phyloP scores from a whole-genome alignment of 257 asterid species.

The Solanum medicagineum region DNA sequence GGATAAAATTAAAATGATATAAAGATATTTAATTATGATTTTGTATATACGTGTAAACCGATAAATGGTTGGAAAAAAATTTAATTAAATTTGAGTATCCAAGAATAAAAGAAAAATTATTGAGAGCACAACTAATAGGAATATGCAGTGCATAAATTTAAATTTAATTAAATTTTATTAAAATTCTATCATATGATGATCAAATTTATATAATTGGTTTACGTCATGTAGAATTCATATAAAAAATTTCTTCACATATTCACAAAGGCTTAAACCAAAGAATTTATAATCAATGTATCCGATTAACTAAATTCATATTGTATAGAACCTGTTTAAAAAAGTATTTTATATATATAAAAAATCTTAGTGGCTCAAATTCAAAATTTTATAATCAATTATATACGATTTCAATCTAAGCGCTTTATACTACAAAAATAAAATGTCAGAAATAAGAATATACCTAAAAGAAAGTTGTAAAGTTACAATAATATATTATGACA shows the following conservation, averaged over 20 bases:
- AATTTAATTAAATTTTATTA: no score
- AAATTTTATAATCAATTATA: neutral
- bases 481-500: neutral
- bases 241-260: neutral
- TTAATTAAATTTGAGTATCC: no score
- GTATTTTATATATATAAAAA: neutral
- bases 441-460: no score
- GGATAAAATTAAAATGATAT: neutral
- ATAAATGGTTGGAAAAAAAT: neutral
- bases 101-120: no score
- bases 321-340: neutral
- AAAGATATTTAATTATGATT: neutral
- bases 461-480: neutral
- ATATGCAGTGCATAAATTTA: no score
- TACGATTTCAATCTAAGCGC: no score
- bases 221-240: accelerated
- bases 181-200: neutral
- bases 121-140: no score
- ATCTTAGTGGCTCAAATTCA: neutral
- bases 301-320: neutral
- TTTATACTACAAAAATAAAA: no score
- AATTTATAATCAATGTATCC: neutral
- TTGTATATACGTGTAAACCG: neutral
- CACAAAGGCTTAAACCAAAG: neutral
- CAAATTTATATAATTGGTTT: neutral